Percentiles rank a stretch among this genome's conserved stretches.
Evolutionary conservation across 495 filamentous ascomycete species (phyloP).

Genomic region (Penicillium cataractarum): DNA sequence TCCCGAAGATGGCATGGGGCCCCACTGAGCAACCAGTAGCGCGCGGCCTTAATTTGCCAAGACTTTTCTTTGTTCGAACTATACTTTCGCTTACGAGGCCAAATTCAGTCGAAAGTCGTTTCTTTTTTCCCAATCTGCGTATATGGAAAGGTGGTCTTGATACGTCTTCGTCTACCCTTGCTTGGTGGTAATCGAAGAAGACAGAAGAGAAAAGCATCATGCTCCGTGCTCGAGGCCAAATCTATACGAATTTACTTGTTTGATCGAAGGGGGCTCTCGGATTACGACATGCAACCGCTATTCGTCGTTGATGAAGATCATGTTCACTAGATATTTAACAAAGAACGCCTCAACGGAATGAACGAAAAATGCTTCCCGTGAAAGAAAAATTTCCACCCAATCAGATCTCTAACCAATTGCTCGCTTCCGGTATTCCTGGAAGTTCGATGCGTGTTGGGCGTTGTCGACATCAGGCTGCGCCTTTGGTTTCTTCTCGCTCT

Average conservation of each 20-base stretch:
- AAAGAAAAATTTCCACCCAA: neutral
- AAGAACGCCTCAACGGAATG: too few relatives aligned
- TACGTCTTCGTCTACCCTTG: too few relatives aligned
- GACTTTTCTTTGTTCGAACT: too few relatives aligned
- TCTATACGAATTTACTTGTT: neutral
- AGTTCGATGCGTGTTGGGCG: constrained; percentile 39
- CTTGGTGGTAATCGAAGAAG: too few relatives aligned
- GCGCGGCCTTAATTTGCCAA: too few relatives aligned
- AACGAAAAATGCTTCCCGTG: too few relatives aligned
- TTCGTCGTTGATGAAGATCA: neutral
- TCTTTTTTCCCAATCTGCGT: too few relatives aligned
- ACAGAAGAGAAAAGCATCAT: neutral
- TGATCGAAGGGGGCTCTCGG: neutral
- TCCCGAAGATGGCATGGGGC: too few relatives aligned
- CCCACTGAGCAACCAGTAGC: too few relatives aligned
- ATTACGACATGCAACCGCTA: neutral
- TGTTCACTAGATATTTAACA: constrained; percentile 6
- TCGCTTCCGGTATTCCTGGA: constrained; percentile 58
- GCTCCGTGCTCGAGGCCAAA: neutral
- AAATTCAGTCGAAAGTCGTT: too few relatives aligned
- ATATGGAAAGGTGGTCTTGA: too few relatives aligned
- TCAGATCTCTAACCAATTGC: constrained; percentile 29
- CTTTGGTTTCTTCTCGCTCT: constrained; percentile 34
- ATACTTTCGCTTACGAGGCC: too few relatives aligned
- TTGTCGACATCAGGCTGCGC: constrained; percentile 26